These are phyloP conservation scores for Cutaneotrichosporon spelunceum DNA, from an alignment of 1,284 basidiomycete genomes.

Conservation along the genomic window DNA sequence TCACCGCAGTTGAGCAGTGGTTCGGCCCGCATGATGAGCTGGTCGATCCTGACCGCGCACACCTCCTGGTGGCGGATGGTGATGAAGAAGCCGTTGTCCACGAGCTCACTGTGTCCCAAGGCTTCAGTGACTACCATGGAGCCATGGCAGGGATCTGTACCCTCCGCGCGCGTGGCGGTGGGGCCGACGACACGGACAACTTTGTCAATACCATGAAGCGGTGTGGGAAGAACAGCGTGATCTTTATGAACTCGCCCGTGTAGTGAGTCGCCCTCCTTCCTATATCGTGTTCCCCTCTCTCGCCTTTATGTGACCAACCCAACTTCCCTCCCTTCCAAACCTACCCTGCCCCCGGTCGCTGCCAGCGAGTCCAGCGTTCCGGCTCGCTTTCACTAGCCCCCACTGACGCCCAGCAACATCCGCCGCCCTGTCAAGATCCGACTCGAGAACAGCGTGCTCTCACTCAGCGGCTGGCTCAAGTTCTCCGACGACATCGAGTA, in stretches of 20 bases:
- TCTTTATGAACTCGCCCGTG: slow-evolving; percentile 35
- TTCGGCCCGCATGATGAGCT: not conserved
- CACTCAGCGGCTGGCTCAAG: slow-evolving; percentile 60
- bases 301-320: too few species aligned
- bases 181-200: slow-evolving; percentile 55
- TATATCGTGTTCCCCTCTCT: too few species aligned
- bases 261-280: slow-evolving; percentile 28
- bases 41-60: not conserved
- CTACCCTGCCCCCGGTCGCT: too few species aligned
- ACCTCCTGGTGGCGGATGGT: not conserved
- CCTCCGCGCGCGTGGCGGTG: slow-evolving; percentile 52
- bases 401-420: slow-evolving; percentile 34
- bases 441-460: slow-evolving; percentile 57
- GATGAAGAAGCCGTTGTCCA: not conserved
- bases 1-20: not conserved
- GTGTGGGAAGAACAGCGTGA: slow-evolving; percentile 59
- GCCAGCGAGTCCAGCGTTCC: too few species aligned
- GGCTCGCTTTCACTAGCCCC: too few species aligned
- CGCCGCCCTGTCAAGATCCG: slow-evolving; percentile 32
- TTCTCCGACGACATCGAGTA: slow-evolving; percentile 60
- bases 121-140: not conserved
- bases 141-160: slow-evolving; percentile 36
- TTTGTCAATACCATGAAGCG: slow-evolving; percentile 56
- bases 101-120: slow-evolving; percentile 6
- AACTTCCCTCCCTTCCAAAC: not conserved